Base-by-base conservation (phyloP, 768 basidiomycete genomes). In the Pulveroboletus sp. region DNA sequence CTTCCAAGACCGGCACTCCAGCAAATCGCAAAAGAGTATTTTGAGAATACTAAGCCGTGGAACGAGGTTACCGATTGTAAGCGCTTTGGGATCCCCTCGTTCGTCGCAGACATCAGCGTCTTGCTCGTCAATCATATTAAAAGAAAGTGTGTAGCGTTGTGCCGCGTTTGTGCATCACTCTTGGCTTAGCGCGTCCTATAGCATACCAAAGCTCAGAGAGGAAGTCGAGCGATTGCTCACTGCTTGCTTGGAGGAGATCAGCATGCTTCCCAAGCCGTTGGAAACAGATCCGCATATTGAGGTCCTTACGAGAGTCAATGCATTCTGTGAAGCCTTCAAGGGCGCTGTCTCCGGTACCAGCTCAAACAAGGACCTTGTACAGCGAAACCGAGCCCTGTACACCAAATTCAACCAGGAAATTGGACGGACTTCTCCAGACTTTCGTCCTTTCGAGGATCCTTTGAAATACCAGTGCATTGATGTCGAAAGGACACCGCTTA, bases 71-170 rank as follows among this genome's bases (percentile, higher is more conserved):
- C 51, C 2, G 70, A 78, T 39, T 70, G 73, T 13, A 49, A 57
- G 19, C 76, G 82, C 2, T 80, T 86, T 29, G 85, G 85, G 0
- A 74, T 82, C 30, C 55, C 71, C 63, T 2, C 74, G 24, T 73
- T 87, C 12, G 78, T 85, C 1, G 54, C 64, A 2, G 72, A 73
- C 50, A 71, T 85, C 17, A 83, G 82, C 43, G 56, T 58, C 31
- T 67, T 83, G 11, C 70, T 88, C 13, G 71, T 82, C 11, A 45
- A 63, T 0, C 69, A 77, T n/a, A 82, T 86, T 36, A 75, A 76
- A 29, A 63, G 56, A 22, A 75, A 74, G 85, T 86, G 53, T 38
- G 79, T 68, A 16, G 3, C 20, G 1, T 20, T 31, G 6, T 12
- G 1, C 5, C 13, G 9, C 30, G 16, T 14, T 39, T 16, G 16